These are phyloP conservation scores for Pulveroboletus sp. DNA, from an alignment of 1,284 basidiomycete species.

Conservation along the genomic window DNA sequence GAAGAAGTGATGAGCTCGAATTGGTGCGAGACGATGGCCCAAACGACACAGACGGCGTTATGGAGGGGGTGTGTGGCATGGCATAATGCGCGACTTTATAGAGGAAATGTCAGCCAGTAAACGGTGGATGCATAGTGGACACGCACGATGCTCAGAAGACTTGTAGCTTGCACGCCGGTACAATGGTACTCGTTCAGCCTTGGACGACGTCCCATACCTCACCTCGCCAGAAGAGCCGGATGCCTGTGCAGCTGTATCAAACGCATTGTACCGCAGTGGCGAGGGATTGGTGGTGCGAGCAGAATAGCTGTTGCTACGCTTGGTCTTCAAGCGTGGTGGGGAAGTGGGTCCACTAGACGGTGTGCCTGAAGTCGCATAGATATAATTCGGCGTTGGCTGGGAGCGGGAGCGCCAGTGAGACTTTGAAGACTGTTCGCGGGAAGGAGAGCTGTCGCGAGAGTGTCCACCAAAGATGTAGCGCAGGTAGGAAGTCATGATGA, in stretches of 20 bases:
- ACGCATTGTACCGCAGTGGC: constrained; percentile 35
- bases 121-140: not conserved
- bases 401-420: constrained; percentile 36
- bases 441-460: constrained; percentile 29
- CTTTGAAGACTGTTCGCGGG: constrained; percentile 29
- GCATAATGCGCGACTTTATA: constrained; percentile 34
- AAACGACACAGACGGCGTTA: constrained; percentile 38
- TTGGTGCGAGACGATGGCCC: constrained; percentile 47
- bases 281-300: constrained; percentile 33
- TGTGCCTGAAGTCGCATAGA: constrained; percentile 28
- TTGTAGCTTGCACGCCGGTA: constrained; percentile 39
- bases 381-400: constrained; percentile 32
- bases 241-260: constrained; percentile 19
- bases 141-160: constrained; percentile 37
- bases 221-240: constrained; percentile 26
- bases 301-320: constrained; percentile 38
- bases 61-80: constrained; percentile 31
- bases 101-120: not conserved
- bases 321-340: constrained; percentile 36
- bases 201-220: constrained; percentile 32
- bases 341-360: constrained; percentile 24
- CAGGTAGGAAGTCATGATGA: constrained; percentile 36
- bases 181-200: constrained; percentile 29
- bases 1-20: constrained; percentile 47
- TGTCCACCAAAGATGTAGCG: constrained; percentile 38